Base-by-base conservation (phyloP, 495 filamentous ascomycete species). In the Aspergillus cavernicola region DNA sequence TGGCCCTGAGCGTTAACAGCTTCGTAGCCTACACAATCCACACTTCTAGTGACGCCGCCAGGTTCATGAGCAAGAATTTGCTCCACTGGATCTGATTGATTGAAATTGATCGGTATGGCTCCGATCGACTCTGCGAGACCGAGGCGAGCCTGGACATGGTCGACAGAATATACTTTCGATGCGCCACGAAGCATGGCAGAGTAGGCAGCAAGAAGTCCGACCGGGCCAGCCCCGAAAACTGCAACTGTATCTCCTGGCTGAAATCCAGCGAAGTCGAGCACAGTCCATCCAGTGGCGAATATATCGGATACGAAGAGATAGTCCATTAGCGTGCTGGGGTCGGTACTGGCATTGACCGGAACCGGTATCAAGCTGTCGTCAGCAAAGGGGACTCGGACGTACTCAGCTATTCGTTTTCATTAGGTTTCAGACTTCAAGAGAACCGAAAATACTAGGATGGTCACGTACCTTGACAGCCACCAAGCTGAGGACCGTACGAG, bases 191-290 rank as follows among this genome's bases (percentile, higher is more conserved):
- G 65, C 5, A 70, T 52, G 6, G 68, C 78, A 10, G 65, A 73
- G 60, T 81, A 81, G 7, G 79, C 78, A 1, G 70, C 66, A 62
- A 82, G 72, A 2, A 82, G 59, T 1, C 79, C 79, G 0, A 82
- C 74, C 4, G 53, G 46, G 38, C 53, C 53, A 19, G 53, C 53
- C 6, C 46, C 53, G 23, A 56, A 56, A 9, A 55, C 44, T n/a
- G 52, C 52, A 2, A 55, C 44, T 8, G 43, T 49, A 8, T 55
- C 52, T 16, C 52, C 52, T 1, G 52, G 10, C 33, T 55, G n/a
- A 16, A 55, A 55, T 0, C 38, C 46, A 0, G 53, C 22, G 28
- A 23, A 44, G 38, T 44, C 39, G 4, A 56, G 15, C 4, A 28
- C 38, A n/a, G n/a, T 20, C 53, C 53, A 56, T 1, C 26, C 46